Base-by-base conservation (phyloP, 495 filamentous ascomycete genomes). In the Aspergillus avenaceus region DNA sequence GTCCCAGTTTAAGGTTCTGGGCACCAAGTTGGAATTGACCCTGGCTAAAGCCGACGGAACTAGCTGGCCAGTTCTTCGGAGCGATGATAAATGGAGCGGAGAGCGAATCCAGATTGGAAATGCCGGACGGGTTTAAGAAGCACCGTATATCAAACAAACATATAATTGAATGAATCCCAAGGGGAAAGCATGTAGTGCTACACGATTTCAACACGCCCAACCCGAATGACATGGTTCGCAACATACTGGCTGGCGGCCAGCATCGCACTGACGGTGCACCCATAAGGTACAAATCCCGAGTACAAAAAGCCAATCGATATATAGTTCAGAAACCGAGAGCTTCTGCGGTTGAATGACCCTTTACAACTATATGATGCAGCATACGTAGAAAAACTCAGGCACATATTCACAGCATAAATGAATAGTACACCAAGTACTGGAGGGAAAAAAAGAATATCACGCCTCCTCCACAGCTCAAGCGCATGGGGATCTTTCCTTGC, bases 11-110 rank as follows among this genome's bases (percentile, higher is more conserved):
- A 90, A 87, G 66, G 86, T 98, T 31, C 74, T 97, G 67, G 91
- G 90, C n/a, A 96, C 93, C 8, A 98, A 98, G 73, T 72, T 97
- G 32, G 95, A 98, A 62, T 72, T 97, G 53, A 88, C 77, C 24
- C 77, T 98, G 45, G 77, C 74, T 53, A 97, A 97, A 78, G 82
- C 80, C 3, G 85, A 96, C 72, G 87, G 85, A 40, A 78, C 73
- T 41, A 86, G 87, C 63, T 97, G 91, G 91, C 87, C 90, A 26
- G 87, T 91, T n/a, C 66, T 97, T 64, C 82, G 90, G 54, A 90
- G 85, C 55, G 88, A 92, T 61, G 90, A 95, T 54, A 79, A 75
- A 56, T 76, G 79, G 56, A 85, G 83, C 21, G 90, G 88, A 12
- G 82, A 90, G 69, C 88, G 91, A 43, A 79, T 91, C 42, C 90